These are phyloP conservation scores for Xylaria bambusicola DNA, from an alignment of 495 filamentous ascomycete species.

Conservation along the genomic window DNA sequence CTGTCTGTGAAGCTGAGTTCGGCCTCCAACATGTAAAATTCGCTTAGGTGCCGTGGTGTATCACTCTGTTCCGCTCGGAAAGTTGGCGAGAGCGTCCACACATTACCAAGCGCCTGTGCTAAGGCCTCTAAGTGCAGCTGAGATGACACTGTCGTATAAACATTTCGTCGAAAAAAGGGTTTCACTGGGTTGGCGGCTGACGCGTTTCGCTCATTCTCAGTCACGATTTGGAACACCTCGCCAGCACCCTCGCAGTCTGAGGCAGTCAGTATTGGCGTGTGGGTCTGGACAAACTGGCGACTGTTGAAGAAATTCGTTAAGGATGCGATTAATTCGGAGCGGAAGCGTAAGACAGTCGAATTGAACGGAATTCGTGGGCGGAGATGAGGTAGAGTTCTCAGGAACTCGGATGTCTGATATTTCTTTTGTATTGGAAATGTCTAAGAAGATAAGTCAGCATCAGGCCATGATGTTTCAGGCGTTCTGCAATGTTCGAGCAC, in stretches of 20 bases:
- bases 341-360: conserved; percentile 75
- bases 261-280: conserved; percentile 91
- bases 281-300: conserved; percentile 78
- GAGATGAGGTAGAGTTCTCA: conserved; percentile 87
- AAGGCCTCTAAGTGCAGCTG: conserved; percentile 95
- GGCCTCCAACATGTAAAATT: conserved; percentile 98
- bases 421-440: conserved; percentile 92
- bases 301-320: conserved; percentile 71
- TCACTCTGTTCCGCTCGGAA: conserved; percentile 95
- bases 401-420: conserved; percentile 84
- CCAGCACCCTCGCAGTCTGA: conserved; percentile 98
- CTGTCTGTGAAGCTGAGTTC: conserved; percentile 78
- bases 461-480: conserved; percentile 10
- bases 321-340: conserved; percentile 75
- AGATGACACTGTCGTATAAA: conserved; percentile 93
- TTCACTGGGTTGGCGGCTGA: conserved; percentile 27
- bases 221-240: conserved; percentile 80
- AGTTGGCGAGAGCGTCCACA: conserved; percentile 91
- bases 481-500: conserved; percentile 31
- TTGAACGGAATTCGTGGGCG: conserved; percentile 82
- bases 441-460: conserved; percentile 46
- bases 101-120: conserved; percentile 81
- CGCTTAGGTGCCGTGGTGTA: conserved; percentile 89
- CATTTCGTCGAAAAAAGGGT: conserved; percentile 80
- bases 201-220: conserved; percentile 31